Percentiles rank a stretch among this genome's conserved stretches.
Evolutionary conservation across 108 stramenopile species (phyloP).

Genomic region (Licmophora abbreviata): DNA sequence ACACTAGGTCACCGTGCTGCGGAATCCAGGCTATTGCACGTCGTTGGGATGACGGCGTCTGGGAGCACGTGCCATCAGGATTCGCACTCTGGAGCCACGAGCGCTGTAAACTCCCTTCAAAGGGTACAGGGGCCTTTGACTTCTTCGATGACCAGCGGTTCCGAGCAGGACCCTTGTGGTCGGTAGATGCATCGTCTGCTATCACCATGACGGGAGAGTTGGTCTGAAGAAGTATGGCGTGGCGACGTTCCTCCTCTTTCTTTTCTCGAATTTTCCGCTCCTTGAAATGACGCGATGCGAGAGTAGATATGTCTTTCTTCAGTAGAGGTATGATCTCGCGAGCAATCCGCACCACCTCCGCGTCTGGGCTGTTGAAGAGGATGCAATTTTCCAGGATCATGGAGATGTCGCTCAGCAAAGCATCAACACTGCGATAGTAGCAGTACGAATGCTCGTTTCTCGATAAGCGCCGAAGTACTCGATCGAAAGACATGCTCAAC

Average conservation of each 20-base stretch:
- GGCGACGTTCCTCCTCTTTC: constrained; percentile 10
- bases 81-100: too few relatives aligned
- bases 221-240: constrained; percentile 1
- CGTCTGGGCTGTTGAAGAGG: constrained; percentile 47
- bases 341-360: constrained; percentile 19
- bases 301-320: constrained; percentile 7
- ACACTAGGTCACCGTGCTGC: constrained; percentile 36
- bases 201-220: neutral
- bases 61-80: too few relatives aligned
- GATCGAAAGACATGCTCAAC: constrained; percentile 27
- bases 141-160: too few relatives aligned
- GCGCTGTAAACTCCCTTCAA: too few relatives aligned
- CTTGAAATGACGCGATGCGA: constrained; percentile 7
- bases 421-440: constrained; percentile 37
- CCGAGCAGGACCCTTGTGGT: too few relatives aligned
- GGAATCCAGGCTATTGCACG: too few relatives aligned
- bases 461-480: constrained; percentile 10
- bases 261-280: constrained; percentile 7
- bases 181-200: too few relatives aligned
- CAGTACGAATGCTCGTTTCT: constrained; percentile 1
- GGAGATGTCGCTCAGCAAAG: constrained; percentile 29
- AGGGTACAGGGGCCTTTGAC: too few relatives aligned
- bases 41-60: too few relatives aligned
- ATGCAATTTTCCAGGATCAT: constrained; percentile 39
- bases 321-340: constrained; percentile 3